Percentiles rank a stretch among this genome's conserved stretches.
phyloP scores from a whole-genome alignment of 1,139 yeast species.

The Barnettozyma hawaiiensis region DNA sequence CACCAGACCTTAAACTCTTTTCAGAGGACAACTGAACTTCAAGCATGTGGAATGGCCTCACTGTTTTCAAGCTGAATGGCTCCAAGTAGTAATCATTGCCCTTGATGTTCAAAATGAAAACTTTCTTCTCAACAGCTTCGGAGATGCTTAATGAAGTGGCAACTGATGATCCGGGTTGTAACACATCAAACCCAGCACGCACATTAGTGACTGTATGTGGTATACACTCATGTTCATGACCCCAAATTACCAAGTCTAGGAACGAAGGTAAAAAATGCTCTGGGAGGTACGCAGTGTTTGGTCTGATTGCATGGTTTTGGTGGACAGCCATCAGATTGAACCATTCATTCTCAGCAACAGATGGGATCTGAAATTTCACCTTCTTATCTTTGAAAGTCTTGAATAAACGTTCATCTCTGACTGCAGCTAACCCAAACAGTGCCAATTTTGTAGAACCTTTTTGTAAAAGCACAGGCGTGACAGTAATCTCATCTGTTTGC shows the following conservation, averaged over 20 bases:
- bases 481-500: constrained; percentile 67
- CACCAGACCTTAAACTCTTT: constrained; percentile 53
- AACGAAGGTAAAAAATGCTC: constrained; percentile 79
- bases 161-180: constrained; percentile 93
- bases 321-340: constrained; percentile 87
- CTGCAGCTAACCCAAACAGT: constrained; percentile 81
- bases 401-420: constrained; percentile 83
- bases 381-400: constrained; percentile 76
- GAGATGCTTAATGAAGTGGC: constrained; percentile 89
- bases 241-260: constrained; percentile 85
- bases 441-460: constrained; percentile 83
- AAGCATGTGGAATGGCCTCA: constrained; percentile 77
- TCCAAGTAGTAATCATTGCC: constrained; percentile 57
- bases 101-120: constrained; percentile 60
- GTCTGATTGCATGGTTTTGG: constrained; percentile 80
- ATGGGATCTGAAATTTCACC: constrained; percentile 75
- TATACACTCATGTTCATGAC: constrained; percentile 95
- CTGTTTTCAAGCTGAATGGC: constrained; percentile 62
- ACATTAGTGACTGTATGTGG: constrained; percentile 66
- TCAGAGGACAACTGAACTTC: constrained; percentile 53
- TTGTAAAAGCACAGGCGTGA: constrained; percentile 74
- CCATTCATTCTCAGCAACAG: constrained; percentile 57
- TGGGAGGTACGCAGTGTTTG: constrained; percentile 77
- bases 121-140: constrained; percentile 71
- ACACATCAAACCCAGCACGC: constrained; percentile 64